Evolutionary conservation across 192 early-diverging fungal species (phyloP), one percentile per base, ranked within the genome.

Genomic region (Coemansia asiatica): DNA sequence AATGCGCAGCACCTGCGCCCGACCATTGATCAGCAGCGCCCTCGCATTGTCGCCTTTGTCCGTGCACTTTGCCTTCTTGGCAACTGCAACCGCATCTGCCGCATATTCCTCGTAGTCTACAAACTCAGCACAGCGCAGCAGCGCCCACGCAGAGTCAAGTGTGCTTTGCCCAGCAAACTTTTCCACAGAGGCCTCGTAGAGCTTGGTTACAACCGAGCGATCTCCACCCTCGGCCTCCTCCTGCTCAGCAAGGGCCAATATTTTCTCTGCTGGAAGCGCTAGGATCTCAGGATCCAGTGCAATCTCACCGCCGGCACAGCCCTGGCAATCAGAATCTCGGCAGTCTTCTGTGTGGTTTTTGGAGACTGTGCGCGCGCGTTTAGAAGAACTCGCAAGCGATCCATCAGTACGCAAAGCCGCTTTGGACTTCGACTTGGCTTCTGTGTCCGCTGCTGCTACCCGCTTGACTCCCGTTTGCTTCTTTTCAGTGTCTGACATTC

Each of bases 271-370:
- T 5, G 67, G 26, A 23, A 73, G 61, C 6, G 49, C 51, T 23
- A 73, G 44, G 5, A 79, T 49, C 13, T 73, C 63, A 6, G 56
- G 27, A 29, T 67, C 76, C 9, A 79, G 60, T 0, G 49, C 44
- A 18, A 90, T 69, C 23, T 85, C 84, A 8, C 89, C 89, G 46
- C 79, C 83, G 64, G 83, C 89, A 54, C 89, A 90, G 4, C 84
- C 87, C 9, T 73, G 56, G 60, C 89, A 90, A 4, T 71, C 63
- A 0, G 72, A 49, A 64, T 88, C 87, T 8, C 81, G 64, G 65
- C 89, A 90, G 50, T 86, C 84, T 6, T 68, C 54, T 0, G 78
- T 66, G 66, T 89, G 88, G n/a, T 76, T 53, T 47, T 54, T 44
- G 18, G 51, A 23, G 4, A 54, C 26, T 40, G 23, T 66, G 35